Base-by-base conservation (phyloP, 768 basidiomycete species). In the Rickenella mellea region DNA sequence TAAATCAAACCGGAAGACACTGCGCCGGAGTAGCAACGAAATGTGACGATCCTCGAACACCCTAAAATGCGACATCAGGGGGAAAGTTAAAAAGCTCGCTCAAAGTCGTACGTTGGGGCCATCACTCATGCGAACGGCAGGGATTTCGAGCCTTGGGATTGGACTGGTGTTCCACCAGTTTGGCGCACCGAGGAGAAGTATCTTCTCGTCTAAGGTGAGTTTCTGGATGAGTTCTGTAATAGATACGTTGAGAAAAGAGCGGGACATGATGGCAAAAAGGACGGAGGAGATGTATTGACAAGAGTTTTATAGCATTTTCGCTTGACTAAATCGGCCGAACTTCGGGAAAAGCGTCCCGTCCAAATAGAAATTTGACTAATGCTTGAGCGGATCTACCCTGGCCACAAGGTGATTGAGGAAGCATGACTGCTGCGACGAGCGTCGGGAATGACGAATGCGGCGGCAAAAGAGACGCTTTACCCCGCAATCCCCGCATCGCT, bases 121-220 rank as follows among this genome's bases (percentile, higher is more conserved):
- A 60, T 82, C 79, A 53, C 77, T 79, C 72, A 85, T 80, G 20
- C 81, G 73, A 49, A 84, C 65, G 22, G 74, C 67, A 5, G 81
- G 82, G 40, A 84, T 74, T n/a, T 63, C 66, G 14, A 83, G 67
- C 19, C 80, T 66, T 9, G 67, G 60, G 42, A 84, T 67, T 14
- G 71, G 48, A 27, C 65, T 66, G 12, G 80, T 81, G 51, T 80
- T 80, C 80, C 82, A 83, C 76, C 78, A 81, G 49, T 79, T 76
- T 6, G 77, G 78, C 11, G 75, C 80, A 21, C 76, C 69, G 3
- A 81, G 67, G 14, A 84, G 65, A 3, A 68, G 56, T 41, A 80
- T 75, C 57, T 81, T 82, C 63, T 82, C 80, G 19, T 80, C 74
- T 5, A 66, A 66, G 35, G 67, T 71, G 42, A 83, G 67, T 49